phyloP scores from a whole-genome alignment of 208 protist genomes.

The Trypanosoma melophagium region DNA sequence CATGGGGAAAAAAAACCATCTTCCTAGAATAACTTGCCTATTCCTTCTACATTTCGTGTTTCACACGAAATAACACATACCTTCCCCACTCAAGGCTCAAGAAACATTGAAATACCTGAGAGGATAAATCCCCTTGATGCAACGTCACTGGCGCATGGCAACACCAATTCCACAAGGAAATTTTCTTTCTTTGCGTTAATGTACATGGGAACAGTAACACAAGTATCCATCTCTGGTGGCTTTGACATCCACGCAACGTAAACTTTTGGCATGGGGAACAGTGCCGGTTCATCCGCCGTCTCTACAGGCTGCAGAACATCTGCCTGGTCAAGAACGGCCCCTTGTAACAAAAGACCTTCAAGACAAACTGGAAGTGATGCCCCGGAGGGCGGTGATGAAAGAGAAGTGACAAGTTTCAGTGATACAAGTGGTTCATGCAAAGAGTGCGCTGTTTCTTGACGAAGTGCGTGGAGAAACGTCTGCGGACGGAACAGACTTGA shows the following conservation, averaged over 20 bases:
- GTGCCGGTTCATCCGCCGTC: slow-evolving; percentile 81
- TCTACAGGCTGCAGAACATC: slow-evolving; percentile 69
- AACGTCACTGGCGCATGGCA: slow-evolving; percentile 73
- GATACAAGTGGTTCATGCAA: slow-evolving; percentile 78
- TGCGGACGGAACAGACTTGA: slow-evolving; percentile 88
- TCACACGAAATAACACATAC: not conserved
- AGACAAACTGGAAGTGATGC: slow-evolving; percentile 55
- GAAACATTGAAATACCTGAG: slow-evolving; percentile 82
- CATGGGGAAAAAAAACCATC: slow-evolving; percentile 11
- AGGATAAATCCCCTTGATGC: slow-evolving; percentile 80
- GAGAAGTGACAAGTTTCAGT: slow-evolving; percentile 59
- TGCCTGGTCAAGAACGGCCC: slow-evolving; percentile 74
- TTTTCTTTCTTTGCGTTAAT: slow-evolving; percentile 78
- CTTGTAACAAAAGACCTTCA: slow-evolving; percentile 82
- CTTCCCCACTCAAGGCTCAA: slow-evolving; percentile 59
- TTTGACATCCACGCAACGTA: slow-evolving; percentile 74
- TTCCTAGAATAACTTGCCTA: not conserved
- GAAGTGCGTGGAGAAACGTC: slow-evolving; percentile 95
- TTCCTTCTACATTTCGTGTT: slow-evolving; percentile 12
- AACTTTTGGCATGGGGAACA: slow-evolving; percentile 70
- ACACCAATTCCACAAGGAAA: slow-evolving; percentile 79
- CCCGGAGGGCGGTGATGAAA: slow-evolving; percentile 45
- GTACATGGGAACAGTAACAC: slow-evolving; percentile 85
- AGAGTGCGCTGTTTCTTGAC: slow-evolving; percentile 92
- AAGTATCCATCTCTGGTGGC: slow-evolving; percentile 10